Evolutionary conservation across 305 asterid genomes (phyloP).

Genomic region (Fraxinus ornus): DNA sequence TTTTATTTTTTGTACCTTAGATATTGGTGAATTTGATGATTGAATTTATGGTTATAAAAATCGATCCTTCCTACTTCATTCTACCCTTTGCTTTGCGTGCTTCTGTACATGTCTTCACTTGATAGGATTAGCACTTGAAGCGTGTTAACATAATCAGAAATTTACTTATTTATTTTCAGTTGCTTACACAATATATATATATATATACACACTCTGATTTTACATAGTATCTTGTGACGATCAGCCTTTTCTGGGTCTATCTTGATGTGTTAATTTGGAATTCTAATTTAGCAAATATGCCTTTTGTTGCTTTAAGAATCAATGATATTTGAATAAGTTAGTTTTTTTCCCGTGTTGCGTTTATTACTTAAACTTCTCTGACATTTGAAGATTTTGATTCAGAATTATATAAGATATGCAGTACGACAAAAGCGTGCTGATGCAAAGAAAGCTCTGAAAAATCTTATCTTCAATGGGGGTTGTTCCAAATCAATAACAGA

Average conservation of each 20-base stretch:
- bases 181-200: neutral
- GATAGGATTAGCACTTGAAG: neutral
- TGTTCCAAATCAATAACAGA: constrained; percentile 39
- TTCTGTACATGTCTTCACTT: neutral
- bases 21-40: neutral
- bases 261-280: neutral
- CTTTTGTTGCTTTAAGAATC: neutral
- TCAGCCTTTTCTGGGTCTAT: neutral
- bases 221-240: neutral
- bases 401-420: constrained; percentile 52
- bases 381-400: constrained; percentile 30
- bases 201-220: constrained; percentile 2
- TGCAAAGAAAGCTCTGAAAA: constrained; percentile 64
- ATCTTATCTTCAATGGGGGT: constrained; percentile 50
- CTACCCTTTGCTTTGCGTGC: neutral
- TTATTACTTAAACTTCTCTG: constrained; percentile 9
- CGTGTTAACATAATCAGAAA: neutral
- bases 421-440: constrained; percentile 73
- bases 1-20: neutral
- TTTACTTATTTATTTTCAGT: neutral
- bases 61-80: neutral
- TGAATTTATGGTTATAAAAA: neutral
- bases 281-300: neutral
- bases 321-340: neutral
- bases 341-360: neutral